Evolutionary conservation across 306 rosid species (phyloP).

Genomic region (Medicago truncatula): MtrunA17r5.0-ANR NC_053044.1:42462501-42463000

Average conservation of each 20-base stretch:
- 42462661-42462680: neutral
- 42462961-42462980: neutral
- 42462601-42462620: neutral
- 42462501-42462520: constrained; percentile 6
- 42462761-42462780: neutral
- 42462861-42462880: neutral
- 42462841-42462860: neutral
- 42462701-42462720: constrained; percentile 1
- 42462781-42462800: too few relatives aligned
- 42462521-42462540: constrained; percentile 27
- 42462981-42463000: neutral
- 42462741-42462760: constrained; percentile 9
- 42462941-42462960: neutral
- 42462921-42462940: neutral
- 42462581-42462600: neutral
- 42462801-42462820: too few relatives aligned
- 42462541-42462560: neutral
- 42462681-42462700: neutral
- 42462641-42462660: neutral
- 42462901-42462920: neutral
- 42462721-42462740: neutral
- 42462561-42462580: neutral
- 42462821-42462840: neutral
- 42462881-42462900: neutral
- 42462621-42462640: neutral